phyloP scores from a whole-genome alignment of 331 rosid species.

The Dryas integrifolia region DNA sequence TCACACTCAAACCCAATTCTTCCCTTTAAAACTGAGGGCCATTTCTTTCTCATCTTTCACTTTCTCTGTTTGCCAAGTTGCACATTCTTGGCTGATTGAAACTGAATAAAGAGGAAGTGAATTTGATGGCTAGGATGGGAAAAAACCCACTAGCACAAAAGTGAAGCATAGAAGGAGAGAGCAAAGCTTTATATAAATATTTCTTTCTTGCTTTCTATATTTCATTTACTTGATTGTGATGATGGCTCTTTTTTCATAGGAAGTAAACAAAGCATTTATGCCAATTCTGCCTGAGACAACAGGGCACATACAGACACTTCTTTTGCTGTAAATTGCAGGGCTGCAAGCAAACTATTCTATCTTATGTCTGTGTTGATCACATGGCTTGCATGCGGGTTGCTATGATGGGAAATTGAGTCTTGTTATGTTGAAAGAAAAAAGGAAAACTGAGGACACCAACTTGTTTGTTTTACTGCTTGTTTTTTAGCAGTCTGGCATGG shows the following conservation, averaged over 20 bases:
- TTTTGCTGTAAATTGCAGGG: conserved; percentile 31
- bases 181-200: not conserved
- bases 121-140: conserved; percentile 1
- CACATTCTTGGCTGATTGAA: conserved; percentile 22
- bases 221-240: conserved; percentile 8
- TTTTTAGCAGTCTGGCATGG: conserved; percentile 26
- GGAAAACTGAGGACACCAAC: conserved; percentile 14
- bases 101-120: conserved; percentile 26
- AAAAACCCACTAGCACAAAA: conserved; percentile 24
- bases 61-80: conserved; percentile 35
- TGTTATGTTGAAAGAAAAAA: conserved; percentile 20
- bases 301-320: conserved; percentile 8
- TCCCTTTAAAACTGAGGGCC: conserved; percentile 30
- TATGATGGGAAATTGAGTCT: conserved; percentile 31
- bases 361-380: conserved; percentile 33
- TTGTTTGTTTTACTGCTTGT: conserved; percentile 9
- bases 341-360: not conserved
- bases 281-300: conserved; percentile 20
- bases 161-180: not conserved
- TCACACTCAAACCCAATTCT: conserved; percentile 13
- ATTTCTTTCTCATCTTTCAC: conserved; percentile 19
- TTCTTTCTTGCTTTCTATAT: not conserved
- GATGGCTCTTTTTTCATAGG: conserved; percentile 28
- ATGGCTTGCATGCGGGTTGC: conserved; percentile 38
- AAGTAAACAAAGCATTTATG: conserved; percentile 25